phyloP scores from a whole-genome alignment of 768 basidiomycete genomes.

The Polyporus arcularius region DNA sequence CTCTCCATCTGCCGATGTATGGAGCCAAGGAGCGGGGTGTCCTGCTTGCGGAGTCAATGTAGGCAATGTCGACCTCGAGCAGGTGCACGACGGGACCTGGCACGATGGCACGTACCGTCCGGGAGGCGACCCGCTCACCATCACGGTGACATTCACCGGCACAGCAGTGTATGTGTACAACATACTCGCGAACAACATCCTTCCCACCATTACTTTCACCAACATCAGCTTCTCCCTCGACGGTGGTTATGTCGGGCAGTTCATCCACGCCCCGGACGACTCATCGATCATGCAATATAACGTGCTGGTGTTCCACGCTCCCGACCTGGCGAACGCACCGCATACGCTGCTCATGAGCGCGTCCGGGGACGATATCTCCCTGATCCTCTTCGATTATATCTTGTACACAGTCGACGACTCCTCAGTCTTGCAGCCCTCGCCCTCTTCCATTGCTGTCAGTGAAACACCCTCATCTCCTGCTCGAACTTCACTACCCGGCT shows the following conservation, averaged over 20 bases:
- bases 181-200: slow-evolving; percentile 4
- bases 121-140: neutral
- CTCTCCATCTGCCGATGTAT: neutral
- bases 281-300: neutral
- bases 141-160: slow-evolving; percentile 7
- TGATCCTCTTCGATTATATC: slow-evolving; percentile 5
- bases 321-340: neutral
- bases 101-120: slow-evolving; percentile 7
- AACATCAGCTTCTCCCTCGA: slow-evolving; percentile 6
- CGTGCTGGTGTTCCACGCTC: neutral
- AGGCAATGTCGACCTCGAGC: neutral
- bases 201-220: neutral
- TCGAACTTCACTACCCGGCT: too few species aligned
- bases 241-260: neutral
- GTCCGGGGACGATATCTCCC: neutral
- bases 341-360: slow-evolving; percentile 3
- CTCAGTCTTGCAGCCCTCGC: neutral
- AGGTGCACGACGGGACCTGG: slow-evolving; percentile 9
- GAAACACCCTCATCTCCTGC: too few species aligned
- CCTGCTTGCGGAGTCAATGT: neutral
- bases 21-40: neutral
- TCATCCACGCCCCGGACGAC: neutral
- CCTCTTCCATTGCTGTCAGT: neutral
- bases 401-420: neutral
- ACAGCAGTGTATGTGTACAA: slow-evolving; percentile 6